Conservation (phyloP, 805 yeast species). For the Sugiyamaella marilandica region DNA sequence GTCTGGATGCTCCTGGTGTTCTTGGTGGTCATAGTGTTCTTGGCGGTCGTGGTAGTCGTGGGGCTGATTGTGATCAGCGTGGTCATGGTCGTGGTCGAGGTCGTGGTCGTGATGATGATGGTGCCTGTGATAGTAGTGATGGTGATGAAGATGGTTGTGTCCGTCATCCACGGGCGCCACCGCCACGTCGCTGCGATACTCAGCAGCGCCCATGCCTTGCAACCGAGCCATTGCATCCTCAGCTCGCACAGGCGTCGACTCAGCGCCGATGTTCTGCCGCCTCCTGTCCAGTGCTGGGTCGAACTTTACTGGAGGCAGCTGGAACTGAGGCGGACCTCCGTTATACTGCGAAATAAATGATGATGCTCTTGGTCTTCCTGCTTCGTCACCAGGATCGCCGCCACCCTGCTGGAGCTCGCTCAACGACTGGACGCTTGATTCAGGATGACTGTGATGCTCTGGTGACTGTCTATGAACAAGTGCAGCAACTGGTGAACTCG, state of each 20-base stretch:
- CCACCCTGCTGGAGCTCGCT: too few relatives aligned
- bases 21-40: too few relatives aligned
- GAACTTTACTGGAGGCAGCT: conserved; percentile 29
- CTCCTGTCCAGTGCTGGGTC: conserved; percentile 24
- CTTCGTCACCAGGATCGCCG: neutral
- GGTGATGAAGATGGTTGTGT: conserved; percentile 28
- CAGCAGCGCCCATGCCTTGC: conserved; percentile 18
- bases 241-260: conserved; percentile 29
- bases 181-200: neutral
- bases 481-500: too few relatives aligned
- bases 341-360: conserved; percentile 13
- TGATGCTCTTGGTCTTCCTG: conserved; percentile 2
- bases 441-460: too few relatives aligned
- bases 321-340: conserved; percentile 14
- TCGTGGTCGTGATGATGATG: conserved; percentile 26
- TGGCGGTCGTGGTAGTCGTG: too few relatives aligned
- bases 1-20: too few relatives aligned
- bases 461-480: too few relatives aligned
- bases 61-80: neutral
- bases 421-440: too few relatives aligned
- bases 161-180: neutral
- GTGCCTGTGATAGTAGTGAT: conserved; percentile 24
- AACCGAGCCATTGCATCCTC: conserved; percentile 36
- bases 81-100: neutral
- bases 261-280: conserved; percentile 16